phyloP scores from a whole-genome alignment of 352 stramenopile genomes.

The Phytopythium delawarense region DNA sequence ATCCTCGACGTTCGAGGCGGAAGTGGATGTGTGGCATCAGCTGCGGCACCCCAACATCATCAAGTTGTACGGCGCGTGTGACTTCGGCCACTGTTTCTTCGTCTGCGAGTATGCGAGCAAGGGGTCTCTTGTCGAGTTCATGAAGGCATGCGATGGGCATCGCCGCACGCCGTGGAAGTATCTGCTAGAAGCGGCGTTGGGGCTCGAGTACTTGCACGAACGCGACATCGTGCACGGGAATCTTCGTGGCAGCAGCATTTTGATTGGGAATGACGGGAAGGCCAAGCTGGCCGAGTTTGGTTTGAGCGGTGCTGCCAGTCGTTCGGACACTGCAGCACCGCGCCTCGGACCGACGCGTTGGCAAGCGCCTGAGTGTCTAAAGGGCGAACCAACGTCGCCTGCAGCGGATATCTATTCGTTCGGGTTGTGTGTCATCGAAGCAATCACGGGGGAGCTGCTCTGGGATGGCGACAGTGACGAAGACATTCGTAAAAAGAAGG shows the following conservation, averaged over 20 bases:
- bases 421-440: slow-evolving; percentile 34
- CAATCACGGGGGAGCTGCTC: slow-evolving; percentile 18
- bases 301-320: slow-evolving; percentile 5
- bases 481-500: background rate
- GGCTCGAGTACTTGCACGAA: slow-evolving; percentile 26
- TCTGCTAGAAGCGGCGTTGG: slow-evolving; percentile 19
- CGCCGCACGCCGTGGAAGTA: slow-evolving; percentile 12
- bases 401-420: slow-evolving; percentile 34
- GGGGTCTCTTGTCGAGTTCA: slow-evolving; percentile 17
- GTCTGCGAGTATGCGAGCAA: slow-evolving; percentile 17
- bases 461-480: slow-evolving; percentile 22
- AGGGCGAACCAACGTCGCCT: slow-evolving; percentile 7
- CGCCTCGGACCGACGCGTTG: slow-evolving; percentile 11
- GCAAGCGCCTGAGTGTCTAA: slow-evolving; percentile 23
- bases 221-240: slow-evolving; percentile 21
- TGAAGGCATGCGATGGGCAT: background rate
- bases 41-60: slow-evolving; percentile 1
- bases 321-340: background rate
- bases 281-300: slow-evolving; percentile 29
- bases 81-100: slow-evolving; percentile 14
- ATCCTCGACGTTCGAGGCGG: background rate
- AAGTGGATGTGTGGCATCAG: slow-evolving; percentile 8
- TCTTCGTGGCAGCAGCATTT: slow-evolving; percentile 24
- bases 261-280: slow-evolving; percentile 13
- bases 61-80: slow-evolving; percentile 2